Evolutionary conservation across 768 basidiomycete genomes (phyloP).

Genomic region (Postia placenta): DNA sequence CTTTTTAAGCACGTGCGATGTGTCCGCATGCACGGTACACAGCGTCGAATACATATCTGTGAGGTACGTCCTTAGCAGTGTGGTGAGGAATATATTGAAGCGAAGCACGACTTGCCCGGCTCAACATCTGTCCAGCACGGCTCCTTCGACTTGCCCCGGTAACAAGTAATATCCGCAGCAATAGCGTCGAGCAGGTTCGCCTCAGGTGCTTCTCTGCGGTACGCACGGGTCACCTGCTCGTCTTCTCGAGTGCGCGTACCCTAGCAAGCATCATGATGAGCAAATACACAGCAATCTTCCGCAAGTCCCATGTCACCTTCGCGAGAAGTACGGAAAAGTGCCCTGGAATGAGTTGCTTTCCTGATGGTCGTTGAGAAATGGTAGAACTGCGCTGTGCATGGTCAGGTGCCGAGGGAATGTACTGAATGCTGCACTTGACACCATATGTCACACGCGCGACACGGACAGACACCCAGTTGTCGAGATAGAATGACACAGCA

Average conservation of each 20-base stretch:
- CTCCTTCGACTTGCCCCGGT: conserved; percentile 22
- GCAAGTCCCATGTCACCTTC: neutral
- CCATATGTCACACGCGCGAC: conserved; percentile 46
- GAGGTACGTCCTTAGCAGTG: too few species aligned
- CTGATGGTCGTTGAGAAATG: neutral
- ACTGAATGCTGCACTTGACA: conserved; percentile 32
- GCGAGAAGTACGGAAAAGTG: neutral
- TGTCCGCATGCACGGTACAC: conserved; percentile 29
- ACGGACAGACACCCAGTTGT: conserved; percentile 43
- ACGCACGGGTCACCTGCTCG: neutral
- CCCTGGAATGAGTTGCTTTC: neutral
- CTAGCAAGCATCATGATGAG: too few species aligned
- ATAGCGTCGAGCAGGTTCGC: conserved; percentile 3
- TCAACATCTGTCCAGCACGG: conserved; percentile 32
- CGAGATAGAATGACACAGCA: conserved; percentile 35
- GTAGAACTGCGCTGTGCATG: conserved; percentile 22
- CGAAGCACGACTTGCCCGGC: conserved; percentile 20
- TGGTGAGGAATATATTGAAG: too few species aligned
- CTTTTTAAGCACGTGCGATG: conserved; percentile 15
- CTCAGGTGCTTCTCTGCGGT: neutral
- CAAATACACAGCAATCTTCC: neutral
- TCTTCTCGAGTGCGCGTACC: neutral
- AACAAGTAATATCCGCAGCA: conserved; percentile 23
- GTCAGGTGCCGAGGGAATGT: conserved; percentile 29
- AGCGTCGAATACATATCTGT: conserved; percentile 29